Evolutionary conservation across 1,284 basidiomycete species (phyloP).

Genomic region (Porodaedalea pini): DNA sequence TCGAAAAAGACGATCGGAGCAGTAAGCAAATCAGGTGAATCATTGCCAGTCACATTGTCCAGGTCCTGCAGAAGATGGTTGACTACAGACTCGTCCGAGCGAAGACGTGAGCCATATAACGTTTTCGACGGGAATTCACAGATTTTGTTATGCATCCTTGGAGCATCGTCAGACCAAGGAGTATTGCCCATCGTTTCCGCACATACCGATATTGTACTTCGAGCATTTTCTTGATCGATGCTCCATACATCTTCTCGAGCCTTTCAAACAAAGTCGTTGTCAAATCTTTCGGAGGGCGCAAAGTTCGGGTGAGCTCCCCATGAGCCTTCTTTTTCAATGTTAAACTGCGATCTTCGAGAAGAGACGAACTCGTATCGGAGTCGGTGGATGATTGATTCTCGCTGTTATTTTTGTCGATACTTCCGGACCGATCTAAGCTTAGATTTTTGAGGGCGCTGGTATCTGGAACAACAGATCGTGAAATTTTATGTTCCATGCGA

Average conservation of each 20-base stretch:
- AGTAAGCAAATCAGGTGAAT: conserved; percentile 55
- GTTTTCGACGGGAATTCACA: conserved; percentile 83
- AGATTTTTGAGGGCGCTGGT: too few species aligned
- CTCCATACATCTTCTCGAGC: conserved; percentile 83
- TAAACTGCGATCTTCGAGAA: background rate
- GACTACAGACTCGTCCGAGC: conserved; percentile 70
- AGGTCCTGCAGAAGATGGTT: conserved; percentile 72
- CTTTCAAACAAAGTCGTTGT: conserved; percentile 92
- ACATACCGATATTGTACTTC: conserved; percentile 80
- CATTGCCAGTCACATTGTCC: conserved; percentile 41
- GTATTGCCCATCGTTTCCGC: background rate
- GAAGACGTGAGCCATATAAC: conserved; percentile 75
- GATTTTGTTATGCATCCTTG: conserved; percentile 84
- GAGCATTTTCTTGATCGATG: conserved; percentile 81
- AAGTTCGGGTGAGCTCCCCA: background rate
- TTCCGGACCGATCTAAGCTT: too few species aligned
- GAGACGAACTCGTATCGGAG: background rate
- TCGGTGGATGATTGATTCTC: background rate
- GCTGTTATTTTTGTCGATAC: background rate
- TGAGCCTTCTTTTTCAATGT: background rate
- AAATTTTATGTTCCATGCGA: background rate
- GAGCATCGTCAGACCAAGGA: background rate
- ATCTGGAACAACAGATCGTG: conserved; percentile 2
- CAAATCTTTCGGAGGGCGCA: conserved; percentile 65
- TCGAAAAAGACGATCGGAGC: conserved; percentile 91